Base-by-base conservation (phyloP, 2,329 filamentous ascomycete species). In the Davidsoniella australis region DNA sequence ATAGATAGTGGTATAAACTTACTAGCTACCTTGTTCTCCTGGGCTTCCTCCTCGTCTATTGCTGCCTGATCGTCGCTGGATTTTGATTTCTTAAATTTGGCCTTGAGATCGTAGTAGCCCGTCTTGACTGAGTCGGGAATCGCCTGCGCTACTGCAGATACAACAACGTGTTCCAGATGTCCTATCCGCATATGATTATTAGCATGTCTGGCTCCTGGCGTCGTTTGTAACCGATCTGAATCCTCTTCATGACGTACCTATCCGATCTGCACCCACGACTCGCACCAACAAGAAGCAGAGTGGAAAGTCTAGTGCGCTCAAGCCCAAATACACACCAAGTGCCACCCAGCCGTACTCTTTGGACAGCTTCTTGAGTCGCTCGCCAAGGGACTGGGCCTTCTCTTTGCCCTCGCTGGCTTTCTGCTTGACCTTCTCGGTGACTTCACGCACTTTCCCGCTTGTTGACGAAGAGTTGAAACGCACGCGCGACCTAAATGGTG, bases 311-410 rank as follows among this genome's bases (percentile, higher is more conserved):
- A 94, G 67, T 37, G 84, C 82, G 40, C 84, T 88, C 49, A 98
- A 67, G 1, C 71, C 71, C 9, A 95, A 64, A 64, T 98, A 98
- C 12, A 98, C 85, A n/a, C 87, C 89, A 4, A 95, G 65, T 1
- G 88, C 88, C 3, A 84, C 75, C 86, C 88, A 96, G 39, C 91
- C 91, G 63, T 98, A 98, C 63, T 96, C 89, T 55, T 81, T 79
- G 2, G 82, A 87, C 42, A 98, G 74, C 61, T 85, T 86, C 64
- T 81, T 87, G 61, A 96, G 68, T 23, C 82, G 75, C 55, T 78
- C 78, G 2, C 80, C 80, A 40, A 91, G 63, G 6, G 78, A 75
- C 40, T 49, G 47, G 5, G 40, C 43, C 26, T 49, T 41, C 6
- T 49, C 50, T 41, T 49, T 52, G 26, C 41, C 39, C 26, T 49